Base-by-base conservation (phyloP, 176 grass and related monocot species). In the Saccharum spontaneum region DNA sequence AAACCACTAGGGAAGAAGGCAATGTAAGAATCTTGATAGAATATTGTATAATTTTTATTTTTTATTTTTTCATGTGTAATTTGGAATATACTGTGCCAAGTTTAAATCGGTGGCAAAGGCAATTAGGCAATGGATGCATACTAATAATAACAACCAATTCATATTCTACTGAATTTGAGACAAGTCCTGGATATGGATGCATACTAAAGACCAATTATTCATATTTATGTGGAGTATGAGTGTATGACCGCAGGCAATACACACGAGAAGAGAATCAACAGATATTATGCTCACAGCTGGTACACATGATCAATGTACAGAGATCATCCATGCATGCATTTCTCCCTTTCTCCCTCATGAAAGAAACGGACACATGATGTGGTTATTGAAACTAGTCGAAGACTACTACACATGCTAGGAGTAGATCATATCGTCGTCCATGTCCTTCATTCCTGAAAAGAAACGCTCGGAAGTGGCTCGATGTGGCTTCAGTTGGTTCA, bases 221-320 rank as follows among this genome's bases (percentile, higher is more conserved):
- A 67, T 22, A 44, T 10, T 26, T 33, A 33, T 33, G 3, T 34
- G 30, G 30, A 22, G 30, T 37, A 55, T 20, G 34, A 66, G 30
- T 12, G 30, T 37, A 55, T 75, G 22, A 26, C 70, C 75, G 30
- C 26, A 76, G 10, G 37, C 0, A 43, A 67, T 55, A 81, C 44
- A 80, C 39, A 73, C 34, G 81, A 54, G 66, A 67, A 75, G 74
- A n/a, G 17, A 15, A 70, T 57, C 64, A 67, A 75, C 36, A 26
- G 31, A 73, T 28, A 28, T 28, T 28, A 28, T 44, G 74, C 6
- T 37, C 60, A 37, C 36, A 74, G 6, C 17, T 69, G 3, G 20
- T 37, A 62, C 38, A 48, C 38, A 48, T 48, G 33, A 70, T 59
- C 8, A 14, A 41, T 77, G 16, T 43, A 43, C 46, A 78, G 14